These are phyloP conservation scores for Rhizodiscina lignyota DNA, from an alignment of 495 filamentous ascomycete species.

Conservation along the genomic window DNA sequence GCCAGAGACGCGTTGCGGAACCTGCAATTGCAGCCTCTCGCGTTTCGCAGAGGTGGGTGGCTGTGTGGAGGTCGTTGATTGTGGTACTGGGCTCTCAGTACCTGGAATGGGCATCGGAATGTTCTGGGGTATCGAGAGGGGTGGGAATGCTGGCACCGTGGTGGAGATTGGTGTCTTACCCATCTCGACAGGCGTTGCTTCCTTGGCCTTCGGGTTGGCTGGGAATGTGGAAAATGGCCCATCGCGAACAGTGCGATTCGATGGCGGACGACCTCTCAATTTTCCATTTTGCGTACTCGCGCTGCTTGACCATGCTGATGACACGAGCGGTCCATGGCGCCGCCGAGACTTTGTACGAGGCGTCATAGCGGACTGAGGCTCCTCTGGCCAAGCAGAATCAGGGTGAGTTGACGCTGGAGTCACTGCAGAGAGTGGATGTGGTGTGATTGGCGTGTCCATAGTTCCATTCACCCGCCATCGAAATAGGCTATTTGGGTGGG, in stretches of 20 bases:
- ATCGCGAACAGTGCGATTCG: constrained; percentile 51
- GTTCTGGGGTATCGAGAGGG: not conserved
- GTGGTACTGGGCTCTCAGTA: not conserved
- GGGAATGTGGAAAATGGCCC: constrained; percentile 84
- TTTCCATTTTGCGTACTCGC: constrained; percentile 53
- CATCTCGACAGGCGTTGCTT: constrained; percentile 17
- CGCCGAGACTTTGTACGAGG: constrained; percentile 42
- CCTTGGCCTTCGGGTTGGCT: constrained; percentile 38
- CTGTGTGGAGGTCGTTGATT: constrained; percentile 1
- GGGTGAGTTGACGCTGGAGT: constrained; percentile 38
- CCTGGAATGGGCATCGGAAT: not conserved
- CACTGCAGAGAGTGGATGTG: constrained; percentile 70
- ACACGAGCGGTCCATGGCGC: constrained; percentile 85
- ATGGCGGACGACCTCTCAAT: constrained; percentile 69
- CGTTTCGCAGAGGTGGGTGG: constrained; percentile 26
- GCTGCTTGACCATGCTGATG: constrained; percentile 78
- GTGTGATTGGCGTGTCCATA: constrained; percentile 32
- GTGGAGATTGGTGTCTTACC: not conserved
- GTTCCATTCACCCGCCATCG: constrained; percentile 24
- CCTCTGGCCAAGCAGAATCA: constrained; percentile 31
- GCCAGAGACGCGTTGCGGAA: constrained; percentile 56
- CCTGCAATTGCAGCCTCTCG: constrained; percentile 58
- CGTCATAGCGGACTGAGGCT: constrained; percentile 56
- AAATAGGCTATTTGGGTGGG: constrained; percentile 7
- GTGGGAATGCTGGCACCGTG: not conserved